Evolutionary conservation across 257 asterid species (phyloP), one percentile per base, ranked within the genome.

Genomic region (Solanum etuberosum): DNA sequence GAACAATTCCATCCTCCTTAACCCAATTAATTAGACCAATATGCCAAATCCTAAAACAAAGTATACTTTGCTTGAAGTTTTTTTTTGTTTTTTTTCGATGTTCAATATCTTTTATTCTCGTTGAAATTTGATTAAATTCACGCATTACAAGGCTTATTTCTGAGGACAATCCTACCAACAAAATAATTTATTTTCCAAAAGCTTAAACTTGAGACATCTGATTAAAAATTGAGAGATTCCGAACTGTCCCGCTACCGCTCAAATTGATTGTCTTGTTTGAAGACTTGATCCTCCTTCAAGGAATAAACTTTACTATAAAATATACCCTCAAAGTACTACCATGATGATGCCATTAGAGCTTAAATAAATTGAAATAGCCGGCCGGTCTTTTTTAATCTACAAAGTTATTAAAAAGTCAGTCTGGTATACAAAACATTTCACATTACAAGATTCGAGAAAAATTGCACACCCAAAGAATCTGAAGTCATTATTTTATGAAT

Each of bases 61-160:
- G 38, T 67, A 14, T 6, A 29, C 38, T 29, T 67, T 4, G 70
- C 5, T 61, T 61, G 7, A 61, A 61, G 6, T 9, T 61, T n/a
- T 3, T n/a, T n/a, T n/a, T 1, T 5, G 14, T 15, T 15, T 1
- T 25, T n/a, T n/a, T 25, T 0, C 0, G 2, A 10, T 12, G 4
- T 25, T n/a, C 7, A 13, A 3, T 63, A 63, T 63, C 4, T n/a
- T 63, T 12, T 63, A 63, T 63, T 0, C 2, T 61, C 3, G 1
- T 59, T 15, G 3, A 9, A 25, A 61, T 61, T 61, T 12, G 0
- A 61, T 10, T 61, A n/a, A 61, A 10, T 61, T 10, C 31, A 10
- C 3, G 13, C 7, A 61, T 61, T n/a, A 10, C 7, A 10, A 2
- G 2, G 9, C 14, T 2, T 4, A 59, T 59, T 59, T n/a, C 0